These are phyloP conservation scores for Penicillium fimorum DNA, from an alignment of 495 filamentous ascomycete genomes.

Conservation along the genomic window DNA sequence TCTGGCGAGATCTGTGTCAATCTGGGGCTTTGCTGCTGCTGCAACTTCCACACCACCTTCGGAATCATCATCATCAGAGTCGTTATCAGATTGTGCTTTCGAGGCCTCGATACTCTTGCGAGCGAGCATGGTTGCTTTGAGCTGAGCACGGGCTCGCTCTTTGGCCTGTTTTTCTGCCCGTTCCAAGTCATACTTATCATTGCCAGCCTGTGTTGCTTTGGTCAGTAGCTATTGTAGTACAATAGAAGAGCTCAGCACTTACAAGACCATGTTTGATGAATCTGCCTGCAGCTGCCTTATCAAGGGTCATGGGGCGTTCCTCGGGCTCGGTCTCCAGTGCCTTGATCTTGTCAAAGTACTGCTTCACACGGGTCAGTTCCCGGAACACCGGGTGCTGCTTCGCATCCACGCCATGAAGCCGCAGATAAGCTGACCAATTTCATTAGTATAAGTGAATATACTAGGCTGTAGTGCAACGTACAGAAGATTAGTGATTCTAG, in stretches of 20 bases:
- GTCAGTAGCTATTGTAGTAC: constrained; percentile 9
- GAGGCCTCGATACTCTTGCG: constrained; percentile 32
- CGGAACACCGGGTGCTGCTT: constrained; percentile 80
- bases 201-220: constrained; percentile 51
- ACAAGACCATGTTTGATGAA: constrained; percentile 81
- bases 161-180: constrained; percentile 52
- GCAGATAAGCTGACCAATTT: constrained; percentile 61
- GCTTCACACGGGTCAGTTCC: constrained; percentile 80
- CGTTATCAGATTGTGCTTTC: constrained; percentile 28
- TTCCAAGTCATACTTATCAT: constrained; percentile 58
- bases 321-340: constrained; percentile 52
- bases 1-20: not conserved
- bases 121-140: constrained; percentile 48
- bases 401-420: constrained; percentile 74
- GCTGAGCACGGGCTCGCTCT: constrained; percentile 49
- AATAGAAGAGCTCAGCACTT: constrained; percentile 22
- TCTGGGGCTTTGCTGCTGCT: constrained; percentile 5
- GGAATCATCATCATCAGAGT: constrained; percentile 23
- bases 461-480: constrained; percentile 35
- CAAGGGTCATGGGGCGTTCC: constrained; percentile 59
- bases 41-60: constrained; percentile 21
- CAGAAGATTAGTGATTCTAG: constrained; percentile 92
- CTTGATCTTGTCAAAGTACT: constrained; percentile 94
- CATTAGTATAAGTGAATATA: constrained; percentile 16
- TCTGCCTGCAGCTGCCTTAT: constrained; percentile 76